phyloP scores from a whole-genome alignment of 441 rosid species.

The Adansonia madagascariensis region DNA sequence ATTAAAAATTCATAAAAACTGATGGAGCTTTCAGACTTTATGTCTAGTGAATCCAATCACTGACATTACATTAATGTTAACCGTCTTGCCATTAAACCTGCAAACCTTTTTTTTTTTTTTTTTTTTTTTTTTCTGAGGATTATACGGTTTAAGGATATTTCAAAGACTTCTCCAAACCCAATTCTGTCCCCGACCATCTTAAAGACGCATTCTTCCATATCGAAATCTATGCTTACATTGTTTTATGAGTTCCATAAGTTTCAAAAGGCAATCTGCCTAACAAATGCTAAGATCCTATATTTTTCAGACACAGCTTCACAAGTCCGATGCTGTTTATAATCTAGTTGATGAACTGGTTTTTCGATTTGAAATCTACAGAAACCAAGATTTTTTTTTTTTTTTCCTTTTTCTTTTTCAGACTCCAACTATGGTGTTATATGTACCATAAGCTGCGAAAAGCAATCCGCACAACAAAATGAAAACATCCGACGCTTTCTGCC shows the following conservation, averaged over 20 bases:
- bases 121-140: no score
- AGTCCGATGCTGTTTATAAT: neutral
- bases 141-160: no score
- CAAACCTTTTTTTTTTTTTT: no score
- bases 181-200: no score
- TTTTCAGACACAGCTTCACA: neutral
- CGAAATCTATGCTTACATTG: no score
- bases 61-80: no score
- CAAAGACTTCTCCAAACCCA: no score
- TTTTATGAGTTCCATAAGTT: conserved; percentile 45
- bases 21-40: no score
- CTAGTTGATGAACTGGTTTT: neutral
- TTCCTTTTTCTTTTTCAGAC: conserved; percentile 26
- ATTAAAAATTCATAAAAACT: neutral
- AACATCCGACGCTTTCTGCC: conserved; percentile 67
- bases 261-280: conserved; percentile 63
- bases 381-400: neutral
- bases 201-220: no score
- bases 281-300: conserved; percentile 47
- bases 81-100: no score
- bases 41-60: no score
- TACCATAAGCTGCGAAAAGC: conserved; percentile 70
- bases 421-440: conserved; percentile 57
- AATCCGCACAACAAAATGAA: conserved; percentile 64
- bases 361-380: neutral